Conservation (phyloP, 768 basidiomycete species). For the Podaxis sp. region DNA sequence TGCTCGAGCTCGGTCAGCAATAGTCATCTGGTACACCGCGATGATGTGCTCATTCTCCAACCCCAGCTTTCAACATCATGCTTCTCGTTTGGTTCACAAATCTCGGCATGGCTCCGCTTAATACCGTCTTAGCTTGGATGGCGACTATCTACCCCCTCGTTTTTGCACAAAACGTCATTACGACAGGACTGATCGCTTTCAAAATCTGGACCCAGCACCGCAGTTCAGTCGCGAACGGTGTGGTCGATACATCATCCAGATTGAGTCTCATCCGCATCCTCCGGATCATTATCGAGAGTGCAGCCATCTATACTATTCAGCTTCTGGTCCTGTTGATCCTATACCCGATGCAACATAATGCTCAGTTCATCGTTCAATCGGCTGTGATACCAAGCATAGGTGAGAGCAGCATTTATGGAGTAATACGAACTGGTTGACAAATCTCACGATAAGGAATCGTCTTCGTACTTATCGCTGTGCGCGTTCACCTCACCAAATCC, state of each 20-base stretch:
- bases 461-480: constrained; percentile 28
- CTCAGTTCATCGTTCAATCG: constrained; percentile 25
- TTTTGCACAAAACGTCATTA: constrained; percentile 27
- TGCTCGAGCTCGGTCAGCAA: constrained; percentile 20
- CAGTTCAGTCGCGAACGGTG: constrained; percentile 19
- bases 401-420: constrained; percentile 9
- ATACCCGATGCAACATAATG: constrained; percentile 22
- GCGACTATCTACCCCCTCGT: constrained; percentile 25
- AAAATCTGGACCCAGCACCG: constrained; percentile 27
- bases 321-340: constrained; percentile 27
- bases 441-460: constrained; percentile 25
- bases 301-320: constrained; percentile 28
- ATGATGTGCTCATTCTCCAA: not conserved
- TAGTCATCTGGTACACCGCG: not conserved
- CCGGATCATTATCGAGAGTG: constrained; percentile 31
- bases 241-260: constrained; percentile 14
- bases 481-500: constrained; percentile 24
- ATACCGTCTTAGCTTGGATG: constrained; percentile 16
- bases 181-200: constrained; percentile 26
- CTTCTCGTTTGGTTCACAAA: constrained; percentile 26
- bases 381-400: constrained; percentile 29
- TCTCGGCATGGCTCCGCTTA: constrained; percentile 10
- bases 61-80: constrained; percentile 19
- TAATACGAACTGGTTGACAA: not conserved
- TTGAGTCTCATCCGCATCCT: constrained; percentile 21